Conservation (phyloP, 192 early-diverging fungal species). For the Chytriomyces confervae region DNA sequence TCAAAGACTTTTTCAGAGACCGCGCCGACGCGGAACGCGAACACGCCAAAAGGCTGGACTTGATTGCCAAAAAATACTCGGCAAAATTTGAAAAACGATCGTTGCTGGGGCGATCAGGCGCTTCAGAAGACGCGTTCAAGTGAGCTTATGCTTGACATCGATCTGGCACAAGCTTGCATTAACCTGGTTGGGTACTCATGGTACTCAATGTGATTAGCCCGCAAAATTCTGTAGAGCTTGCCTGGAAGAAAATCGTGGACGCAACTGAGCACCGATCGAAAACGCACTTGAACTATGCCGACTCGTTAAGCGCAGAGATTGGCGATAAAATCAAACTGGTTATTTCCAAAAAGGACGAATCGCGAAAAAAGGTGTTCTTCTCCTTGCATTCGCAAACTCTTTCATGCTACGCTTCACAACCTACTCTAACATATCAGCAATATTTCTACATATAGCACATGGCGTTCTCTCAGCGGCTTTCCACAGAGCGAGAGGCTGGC, state of each 20-base stretch:
- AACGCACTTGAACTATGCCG: conserved; percentile 55
- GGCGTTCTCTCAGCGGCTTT: conserved; percentile 65
- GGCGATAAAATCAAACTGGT: conserved; percentile 64
- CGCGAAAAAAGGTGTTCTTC: conserved; percentile 66
- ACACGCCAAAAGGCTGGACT: conserved; percentile 70
- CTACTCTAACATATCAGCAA: neutral
- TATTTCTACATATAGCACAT: conserved; percentile 57
- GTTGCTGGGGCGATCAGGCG: neutral
- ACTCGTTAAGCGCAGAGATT: conserved; percentile 57
- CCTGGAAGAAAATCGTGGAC: conserved; percentile 66
- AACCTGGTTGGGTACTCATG: no score
- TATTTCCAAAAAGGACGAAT: conserved; percentile 66
- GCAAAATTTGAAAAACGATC: conserved; percentile 31
- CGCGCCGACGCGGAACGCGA: conserved; percentile 73
- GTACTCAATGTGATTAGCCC: neutral
- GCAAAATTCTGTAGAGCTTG: conserved; percentile 57
- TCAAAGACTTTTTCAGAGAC: conserved; percentile 74
- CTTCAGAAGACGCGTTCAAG: no score
- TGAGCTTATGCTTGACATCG: no score
- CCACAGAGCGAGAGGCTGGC: conserved; percentile 63
- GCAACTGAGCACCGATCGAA: conserved; percentile 61
- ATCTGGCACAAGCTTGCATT: no score
- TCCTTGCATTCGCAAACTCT: neutral
- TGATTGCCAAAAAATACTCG: conserved; percentile 64
- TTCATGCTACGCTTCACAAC: neutral